Base-by-base conservation (phyloP, 2,329 filamentous ascomycete species). In the Ascochyta rabiei region DNA sequence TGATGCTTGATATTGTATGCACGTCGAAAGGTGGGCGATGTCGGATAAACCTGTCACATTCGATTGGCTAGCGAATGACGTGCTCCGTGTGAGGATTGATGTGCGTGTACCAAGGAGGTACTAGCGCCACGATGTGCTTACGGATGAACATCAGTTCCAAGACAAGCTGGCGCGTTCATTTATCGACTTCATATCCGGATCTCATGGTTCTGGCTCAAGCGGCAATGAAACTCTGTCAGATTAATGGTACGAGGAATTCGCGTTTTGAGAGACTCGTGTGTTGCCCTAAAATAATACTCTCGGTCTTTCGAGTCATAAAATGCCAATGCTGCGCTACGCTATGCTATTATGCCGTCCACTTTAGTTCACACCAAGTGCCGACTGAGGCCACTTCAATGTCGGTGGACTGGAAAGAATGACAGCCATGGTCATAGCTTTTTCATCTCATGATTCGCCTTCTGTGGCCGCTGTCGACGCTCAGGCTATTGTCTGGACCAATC, bases 401-500 rank as follows among this genome's bases (percentile, higher is more conserved):
- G 30, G 16, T 10, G 15, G 30, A 39, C 35, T 30, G 10, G 41
- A 15, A 16, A n/a, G 6, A 15, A 10, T 21, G 13, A 24, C 10
- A 24, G 13, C 30, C 33, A 31, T 19, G 19, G 10, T 9, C 18
- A 24, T 15, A 3, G 7, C 16, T 21, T 24, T 6, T 16, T 48
- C 56, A 68, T 2, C 66, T 64, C 64, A 74, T 68, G 15, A 72
- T 48, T 6, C 72, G 61, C 48, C 71, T 57, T 42, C 71, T 50
- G 21, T 71, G 60, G 12, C 71, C 72, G 46, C 70, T 73, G 44
- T 74, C 72, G n/a, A 75, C 70, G 45, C 69, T 74, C 5, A 75
- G 71, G 1, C 71, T 74, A 26, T 75, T 75, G 42, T 75, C 71
- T 28, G 71, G 69, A 23, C 72, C 72, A 31, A 75, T 74, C 12